Evolutionary conservation across 83 land plant genomes (phyloP).

Genomic region (Larix sibirica): DNA sequence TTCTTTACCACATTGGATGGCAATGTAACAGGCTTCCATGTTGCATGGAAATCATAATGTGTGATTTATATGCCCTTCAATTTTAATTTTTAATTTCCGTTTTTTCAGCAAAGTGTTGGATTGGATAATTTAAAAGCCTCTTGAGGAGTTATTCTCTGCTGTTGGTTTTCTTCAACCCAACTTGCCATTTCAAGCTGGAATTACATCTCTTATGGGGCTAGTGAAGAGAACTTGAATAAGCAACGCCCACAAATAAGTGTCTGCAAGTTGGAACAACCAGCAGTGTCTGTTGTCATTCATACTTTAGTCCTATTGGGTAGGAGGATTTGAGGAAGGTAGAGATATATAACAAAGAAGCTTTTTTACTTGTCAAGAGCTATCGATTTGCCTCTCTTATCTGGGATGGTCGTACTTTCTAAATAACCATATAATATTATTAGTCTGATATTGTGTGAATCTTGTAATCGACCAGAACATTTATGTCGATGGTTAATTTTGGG

Average conservation of each 20-base stretch:
- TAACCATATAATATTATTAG: not conserved
- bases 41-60: not conserved
- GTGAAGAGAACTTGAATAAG: not conserved
- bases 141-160: constrained; percentile 3
- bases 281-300: not conserved
- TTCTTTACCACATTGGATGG: not conserved
- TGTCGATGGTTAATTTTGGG: too few species aligned
- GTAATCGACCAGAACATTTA: too few species aligned
- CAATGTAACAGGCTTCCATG: not conserved
- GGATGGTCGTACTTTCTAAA: not conserved
- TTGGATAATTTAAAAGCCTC: constrained; percentile 14
- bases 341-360: not conserved
- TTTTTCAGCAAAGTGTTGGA: constrained; percentile 12
- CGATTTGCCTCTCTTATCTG: not conserved
- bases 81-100: not conserved
- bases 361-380: not conserved
- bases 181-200: not conserved
- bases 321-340: not conserved
- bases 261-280: not conserved
- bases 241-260: not conserved
- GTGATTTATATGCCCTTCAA: not conserved
- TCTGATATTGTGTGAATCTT: not conserved
- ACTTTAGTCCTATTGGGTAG: not conserved
- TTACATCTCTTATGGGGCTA: not conserved
- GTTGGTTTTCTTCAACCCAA: not conserved